Evolutionary conservation across 768 basidiomycete species (phyloP).

Genomic region (Tulasnella sp.): DNA sequence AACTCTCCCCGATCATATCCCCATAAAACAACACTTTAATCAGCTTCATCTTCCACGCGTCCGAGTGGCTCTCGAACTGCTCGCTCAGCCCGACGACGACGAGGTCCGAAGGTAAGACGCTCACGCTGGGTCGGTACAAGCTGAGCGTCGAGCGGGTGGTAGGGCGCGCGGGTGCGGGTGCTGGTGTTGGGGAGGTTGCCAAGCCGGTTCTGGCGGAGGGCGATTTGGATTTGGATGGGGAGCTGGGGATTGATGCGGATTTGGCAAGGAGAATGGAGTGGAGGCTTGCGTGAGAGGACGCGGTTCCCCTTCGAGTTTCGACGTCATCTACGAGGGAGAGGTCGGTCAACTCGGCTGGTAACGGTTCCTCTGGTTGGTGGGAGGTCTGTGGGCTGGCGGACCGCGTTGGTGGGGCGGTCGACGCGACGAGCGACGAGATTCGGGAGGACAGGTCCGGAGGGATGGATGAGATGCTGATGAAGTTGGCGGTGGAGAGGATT

Average conservation of each 20-base stretch:
- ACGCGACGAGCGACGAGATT: not conserved
- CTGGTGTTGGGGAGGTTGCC: no score
- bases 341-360: no score
- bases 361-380: not conserved
- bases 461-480: constrained; percentile 27
- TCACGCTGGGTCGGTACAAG: constrained; percentile 40
- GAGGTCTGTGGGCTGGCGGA: not conserved
- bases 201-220: no score
- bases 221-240: constrained; percentile 26
- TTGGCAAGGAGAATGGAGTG: not conserved
- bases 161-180: no score
- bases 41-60: constrained; percentile 66
- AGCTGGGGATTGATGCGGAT: constrained; percentile 28
- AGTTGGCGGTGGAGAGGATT: constrained; percentile 48
- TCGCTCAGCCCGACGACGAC: constrained; percentile 66
- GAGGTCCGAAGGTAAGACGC: constrained; percentile 52
- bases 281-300: no score
- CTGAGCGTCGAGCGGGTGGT: no score
- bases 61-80: constrained; percentile 35
- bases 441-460: no score
- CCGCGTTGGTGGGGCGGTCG: not conserved
- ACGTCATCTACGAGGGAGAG: no score
- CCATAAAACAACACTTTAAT: constrained; percentile 44
- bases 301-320: no score
- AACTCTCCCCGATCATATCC: not conserved